Conservation (phyloP, 139 green algal species). For the Astrephomene gubernaculifera region DNA sequence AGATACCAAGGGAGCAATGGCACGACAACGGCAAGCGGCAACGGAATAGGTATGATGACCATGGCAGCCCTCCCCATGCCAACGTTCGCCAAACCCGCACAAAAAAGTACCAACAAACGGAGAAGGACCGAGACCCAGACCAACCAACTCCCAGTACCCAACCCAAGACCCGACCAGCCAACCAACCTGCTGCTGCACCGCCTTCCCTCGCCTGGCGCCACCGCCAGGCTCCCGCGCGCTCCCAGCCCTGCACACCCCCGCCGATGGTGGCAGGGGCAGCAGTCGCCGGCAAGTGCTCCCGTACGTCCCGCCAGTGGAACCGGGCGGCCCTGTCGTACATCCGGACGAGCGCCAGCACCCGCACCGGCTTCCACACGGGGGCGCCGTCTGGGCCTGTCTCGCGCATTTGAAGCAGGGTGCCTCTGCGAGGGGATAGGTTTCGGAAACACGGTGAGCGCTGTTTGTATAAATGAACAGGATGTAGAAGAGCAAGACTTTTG, state of each 20-base stretch:
- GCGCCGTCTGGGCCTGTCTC: not conserved
- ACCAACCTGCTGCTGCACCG: not conserved
- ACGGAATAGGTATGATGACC: too few species aligned
- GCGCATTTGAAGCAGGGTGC: slow-evolving; percentile 10
- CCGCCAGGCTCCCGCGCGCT: not conserved
- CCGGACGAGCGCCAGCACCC: slow-evolving; percentile 4
- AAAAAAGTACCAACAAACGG: too few species aligned
- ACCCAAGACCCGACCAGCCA: not conserved
- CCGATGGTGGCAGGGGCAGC: not conserved
- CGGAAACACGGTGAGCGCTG: too few species aligned
- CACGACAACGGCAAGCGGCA: too few species aligned
- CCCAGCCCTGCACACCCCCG: not conserved
- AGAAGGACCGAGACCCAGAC: too few species aligned
- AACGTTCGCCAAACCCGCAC: too few species aligned
- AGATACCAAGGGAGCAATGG: too few species aligned
- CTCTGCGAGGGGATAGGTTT: too few species aligned
- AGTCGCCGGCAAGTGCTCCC: not conserved
- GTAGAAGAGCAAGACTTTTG: too few species aligned
- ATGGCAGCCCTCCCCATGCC: too few species aligned
- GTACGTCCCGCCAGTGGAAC: not conserved
- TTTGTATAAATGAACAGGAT: too few species aligned
- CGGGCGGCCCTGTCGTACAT: not conserved
- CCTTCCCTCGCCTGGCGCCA: not conserved
- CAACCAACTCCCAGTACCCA: too few species aligned
- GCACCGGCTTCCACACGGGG: slow-evolving; percentile 2